Evolutionary conservation across 768 basidiomycete species (phyloP), one percentile per base, ranked within the genome.

Genomic region (Leccinum truebloodii): DNA sequence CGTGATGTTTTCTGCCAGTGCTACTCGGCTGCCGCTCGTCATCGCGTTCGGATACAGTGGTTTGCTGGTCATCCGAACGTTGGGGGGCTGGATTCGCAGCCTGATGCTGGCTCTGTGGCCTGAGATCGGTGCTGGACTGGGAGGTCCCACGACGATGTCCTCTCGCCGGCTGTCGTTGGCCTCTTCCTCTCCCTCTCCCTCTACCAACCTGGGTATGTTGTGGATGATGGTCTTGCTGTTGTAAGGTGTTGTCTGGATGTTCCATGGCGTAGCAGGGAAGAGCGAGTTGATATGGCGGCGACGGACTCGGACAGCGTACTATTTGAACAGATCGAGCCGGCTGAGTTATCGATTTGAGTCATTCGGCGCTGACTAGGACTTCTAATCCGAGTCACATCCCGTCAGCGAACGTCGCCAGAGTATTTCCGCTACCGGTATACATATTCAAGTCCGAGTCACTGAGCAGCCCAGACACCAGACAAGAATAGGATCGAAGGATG

Each of bases 251-350:
- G 22, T 49, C 52, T 1, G 52, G 48, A 44, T 52, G 58, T 34
- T 68, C 66, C 67, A 68, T 63, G 1, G 16, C 44, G 20, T 12
- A 32, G 14, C 48, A 22, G 24, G 20, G 22, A 14, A 26, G 41
- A n/a, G 20, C 12, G 3, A 39, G 16, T 20, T 46, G 44, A 12
- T 14, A 12, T 20, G 44, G 44, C 12, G 16, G 6, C 1, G 16
- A 18, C 37, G 30, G 9, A 30, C 30, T 30, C 2, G 35, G 35
- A 37, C 1, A 14, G 14, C 13, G 35, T 30, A 30, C 30, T 39
- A 16, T 39, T 39, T 39, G 37, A 39, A 18, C 16, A 39, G 9
- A 16, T 39, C 4, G 34, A 34, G 12, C 4, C 37, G 37, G 1
- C 37, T 37, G 14, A 18, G 37, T 39, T 39, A 39, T 39, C 37